Evolutionary conservation across 768 basidiomycete species (phyloP).

Genomic region (Rhizopogon rudus): DNA sequence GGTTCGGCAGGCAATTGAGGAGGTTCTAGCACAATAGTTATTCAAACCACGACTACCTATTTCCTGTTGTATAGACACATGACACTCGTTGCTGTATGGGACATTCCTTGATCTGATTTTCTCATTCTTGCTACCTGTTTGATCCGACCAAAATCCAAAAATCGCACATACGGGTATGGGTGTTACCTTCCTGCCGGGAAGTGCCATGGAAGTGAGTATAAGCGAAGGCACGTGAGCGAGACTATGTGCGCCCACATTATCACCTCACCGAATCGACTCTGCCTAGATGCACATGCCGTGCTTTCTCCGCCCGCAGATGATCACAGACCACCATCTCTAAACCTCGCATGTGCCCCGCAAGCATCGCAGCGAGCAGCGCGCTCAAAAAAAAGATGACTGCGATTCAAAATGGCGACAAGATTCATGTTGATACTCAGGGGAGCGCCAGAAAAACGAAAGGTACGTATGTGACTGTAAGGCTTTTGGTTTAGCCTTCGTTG

Average conservation of each 20-base stretch:
- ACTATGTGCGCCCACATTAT: neutral
- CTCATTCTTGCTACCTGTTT: neutral
- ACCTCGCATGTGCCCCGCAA: neutral
- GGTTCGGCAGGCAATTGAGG: conserved; percentile 39
- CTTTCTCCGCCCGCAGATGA: neutral
- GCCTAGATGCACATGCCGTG: neutral
- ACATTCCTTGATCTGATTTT: neutral
- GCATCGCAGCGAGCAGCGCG: neutral
- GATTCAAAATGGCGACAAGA: neutral
- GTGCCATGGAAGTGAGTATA: neutral
- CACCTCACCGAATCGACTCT: neutral
- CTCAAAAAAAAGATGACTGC: neutral
- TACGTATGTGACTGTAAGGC: neutral
- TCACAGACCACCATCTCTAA: neutral
- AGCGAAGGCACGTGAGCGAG: neutral
- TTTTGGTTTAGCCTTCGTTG: neutral
- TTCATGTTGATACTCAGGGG: neutral
- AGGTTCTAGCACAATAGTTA: conserved; percentile 16
- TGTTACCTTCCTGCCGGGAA: no score
- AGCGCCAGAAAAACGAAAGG: neutral
- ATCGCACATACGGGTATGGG: neutral
- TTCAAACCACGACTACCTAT: neutral
- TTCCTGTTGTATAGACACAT: neutral
- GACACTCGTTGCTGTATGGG: neutral
- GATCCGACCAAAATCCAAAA: neutral